Percentiles rank a stretch among this genome's conserved stretches.
Evolutionary conservation across 768 basidiomycete species (phyloP).

Genomic region (Rhodotorula taiwanensis): DNA sequence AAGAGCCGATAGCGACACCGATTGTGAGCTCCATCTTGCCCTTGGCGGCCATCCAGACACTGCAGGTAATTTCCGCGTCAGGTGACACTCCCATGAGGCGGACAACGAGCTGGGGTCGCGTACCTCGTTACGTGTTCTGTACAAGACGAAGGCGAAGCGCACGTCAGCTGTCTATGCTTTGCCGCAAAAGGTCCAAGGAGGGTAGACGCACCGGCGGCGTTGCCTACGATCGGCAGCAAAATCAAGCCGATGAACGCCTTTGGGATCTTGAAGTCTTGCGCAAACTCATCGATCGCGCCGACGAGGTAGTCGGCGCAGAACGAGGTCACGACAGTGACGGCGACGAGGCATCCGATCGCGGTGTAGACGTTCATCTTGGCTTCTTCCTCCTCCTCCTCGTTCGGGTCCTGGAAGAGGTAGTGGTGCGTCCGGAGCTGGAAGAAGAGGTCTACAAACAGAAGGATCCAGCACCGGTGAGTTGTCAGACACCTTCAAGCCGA

Average conservation of each 20-base stretch:
- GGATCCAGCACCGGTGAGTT: no score
- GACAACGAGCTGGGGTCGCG: no score
- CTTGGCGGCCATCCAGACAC: constrained; percentile 73
- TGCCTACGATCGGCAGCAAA: constrained; percentile 72
- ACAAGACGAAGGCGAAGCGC: not conserved
- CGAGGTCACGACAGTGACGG: constrained; percentile 70
- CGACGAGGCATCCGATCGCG: constrained; percentile 59
- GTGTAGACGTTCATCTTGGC: constrained; percentile 65
- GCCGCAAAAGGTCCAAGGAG: not conserved
- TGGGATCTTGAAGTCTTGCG: constrained; percentile 68
- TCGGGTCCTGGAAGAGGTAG: constrained; percentile 54
- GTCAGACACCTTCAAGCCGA: no score
- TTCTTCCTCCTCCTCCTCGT: constrained; percentile 48
- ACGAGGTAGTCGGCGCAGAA: constrained; percentile 88
- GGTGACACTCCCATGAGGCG: no score
- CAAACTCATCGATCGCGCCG: constrained; percentile 85
- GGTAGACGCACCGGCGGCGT: constrained; percentile 34
- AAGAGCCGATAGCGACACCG: constrained; percentile 46
- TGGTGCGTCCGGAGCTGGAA: constrained; percentile 78
- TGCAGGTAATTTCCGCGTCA: no score
- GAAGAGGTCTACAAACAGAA: constrained; percentile 53
- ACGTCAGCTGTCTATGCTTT: no score
- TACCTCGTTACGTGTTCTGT: constrained; percentile 62
- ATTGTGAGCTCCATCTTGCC: constrained; percentile 60
- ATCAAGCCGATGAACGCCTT: constrained; percentile 74